These are phyloP conservation scores for Dactylellina cionopaga DNA, from an alignment of 2,329 filamentous ascomycete genomes.

Conservation along the genomic window DNA sequence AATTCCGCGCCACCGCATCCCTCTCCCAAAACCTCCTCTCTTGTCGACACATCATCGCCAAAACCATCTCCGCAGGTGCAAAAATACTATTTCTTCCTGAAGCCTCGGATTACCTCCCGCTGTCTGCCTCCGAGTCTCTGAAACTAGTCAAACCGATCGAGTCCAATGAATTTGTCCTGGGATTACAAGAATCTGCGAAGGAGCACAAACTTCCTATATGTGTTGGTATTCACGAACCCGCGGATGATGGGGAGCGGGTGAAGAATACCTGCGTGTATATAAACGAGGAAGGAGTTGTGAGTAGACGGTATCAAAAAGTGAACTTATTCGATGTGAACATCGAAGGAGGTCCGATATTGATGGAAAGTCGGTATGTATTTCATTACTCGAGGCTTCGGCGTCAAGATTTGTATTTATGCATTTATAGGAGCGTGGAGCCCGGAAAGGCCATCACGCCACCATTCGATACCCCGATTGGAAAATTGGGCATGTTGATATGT, in stretches of 20 bases:
- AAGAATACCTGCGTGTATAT: slow-evolving; percentile 76
- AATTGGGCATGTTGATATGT: slow-evolving; percentile 69
- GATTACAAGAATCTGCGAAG: slow-evolving; percentile 75
- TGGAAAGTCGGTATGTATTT: slow-evolving; percentile 69
- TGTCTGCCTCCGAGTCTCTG: slow-evolving; percentile 73
- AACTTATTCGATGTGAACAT: slow-evolving; percentile 84
- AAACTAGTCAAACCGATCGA: slow-evolving; percentile 74
- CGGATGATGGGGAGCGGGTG: slow-evolving; percentile 65
- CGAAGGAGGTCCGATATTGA: slow-evolving; percentile 68
- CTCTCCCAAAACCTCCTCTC: slow-evolving; percentile 82
- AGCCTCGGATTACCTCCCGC: slow-evolving; percentile 86
- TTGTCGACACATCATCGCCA: slow-evolving; percentile 76
- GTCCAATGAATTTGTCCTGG: slow-evolving; percentile 77
- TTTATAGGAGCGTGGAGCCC: slow-evolving; percentile 72
- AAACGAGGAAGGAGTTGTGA: slow-evolving; percentile 68
- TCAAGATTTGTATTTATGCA: no score
- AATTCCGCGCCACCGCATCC: slow-evolving; percentile 84
- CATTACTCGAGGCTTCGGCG: no score
- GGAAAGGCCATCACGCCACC: slow-evolving; percentile 73
- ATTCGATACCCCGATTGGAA: slow-evolving; percentile 77
- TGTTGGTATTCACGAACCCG: slow-evolving; percentile 86
- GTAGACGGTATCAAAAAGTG: slow-evolving; percentile 81
- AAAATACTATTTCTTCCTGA: slow-evolving; percentile 93
- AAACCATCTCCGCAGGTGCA: slow-evolving; percentile 79
- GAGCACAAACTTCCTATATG: slow-evolving; percentile 75